Evolutionary conservation across 805 yeast genomes (phyloP).

Genomic region (Yarrowia osloensis): DNA sequence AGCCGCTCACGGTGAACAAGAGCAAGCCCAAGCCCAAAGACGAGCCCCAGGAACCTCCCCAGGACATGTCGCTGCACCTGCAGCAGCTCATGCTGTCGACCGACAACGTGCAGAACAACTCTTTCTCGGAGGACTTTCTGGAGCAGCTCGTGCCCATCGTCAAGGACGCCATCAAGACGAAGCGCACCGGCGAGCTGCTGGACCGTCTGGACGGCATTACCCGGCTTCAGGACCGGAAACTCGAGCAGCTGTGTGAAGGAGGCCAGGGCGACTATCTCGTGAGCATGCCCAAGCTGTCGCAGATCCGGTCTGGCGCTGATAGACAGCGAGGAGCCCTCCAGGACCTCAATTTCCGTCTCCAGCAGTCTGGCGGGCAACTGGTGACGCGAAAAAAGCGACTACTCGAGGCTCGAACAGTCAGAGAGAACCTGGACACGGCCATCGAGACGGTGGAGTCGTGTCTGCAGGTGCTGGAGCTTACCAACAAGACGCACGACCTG

Average conservation of each 20-base stretch:
- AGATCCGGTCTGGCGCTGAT: conserved; percentile 59
- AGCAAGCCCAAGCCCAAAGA: background rate
- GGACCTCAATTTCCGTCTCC: conserved; percentile 58
- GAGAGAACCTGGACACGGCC: conserved; percentile 70
- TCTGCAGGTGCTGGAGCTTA: conserved; percentile 77
- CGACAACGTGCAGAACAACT: conserved; percentile 8
- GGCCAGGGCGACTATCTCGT: conserved; percentile 53
- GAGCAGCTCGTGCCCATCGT: conserved; percentile 80
- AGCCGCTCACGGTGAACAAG: conserved; percentile 10
- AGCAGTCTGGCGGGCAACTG: conserved; percentile 65
- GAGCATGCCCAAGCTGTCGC: conserved; percentile 62
- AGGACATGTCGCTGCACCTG: conserved; percentile 25
- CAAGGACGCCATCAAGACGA: conserved; percentile 58
- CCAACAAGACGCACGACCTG: conserved; percentile 81
- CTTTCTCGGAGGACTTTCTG: conserved; percentile 59
- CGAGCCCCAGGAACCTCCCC: conserved; percentile 9
- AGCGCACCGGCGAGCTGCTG: conserved; percentile 59
- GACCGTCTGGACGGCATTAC: conserved; percentile 58
- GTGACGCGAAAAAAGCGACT: conserved; percentile 58
- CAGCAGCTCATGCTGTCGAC: conserved; percentile 24
- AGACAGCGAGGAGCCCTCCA: conserved; percentile 57
- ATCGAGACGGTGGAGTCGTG: conserved; percentile 68
- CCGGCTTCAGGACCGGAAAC: conserved; percentile 60
- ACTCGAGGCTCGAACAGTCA: conserved; percentile 62
- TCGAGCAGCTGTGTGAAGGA: conserved; percentile 61